These are phyloP conservation scores for Diplodia scrobiculata DNA, from an alignment of 2,329 filamentous ascomycete genomes.

Conservation along the genomic window DNA sequence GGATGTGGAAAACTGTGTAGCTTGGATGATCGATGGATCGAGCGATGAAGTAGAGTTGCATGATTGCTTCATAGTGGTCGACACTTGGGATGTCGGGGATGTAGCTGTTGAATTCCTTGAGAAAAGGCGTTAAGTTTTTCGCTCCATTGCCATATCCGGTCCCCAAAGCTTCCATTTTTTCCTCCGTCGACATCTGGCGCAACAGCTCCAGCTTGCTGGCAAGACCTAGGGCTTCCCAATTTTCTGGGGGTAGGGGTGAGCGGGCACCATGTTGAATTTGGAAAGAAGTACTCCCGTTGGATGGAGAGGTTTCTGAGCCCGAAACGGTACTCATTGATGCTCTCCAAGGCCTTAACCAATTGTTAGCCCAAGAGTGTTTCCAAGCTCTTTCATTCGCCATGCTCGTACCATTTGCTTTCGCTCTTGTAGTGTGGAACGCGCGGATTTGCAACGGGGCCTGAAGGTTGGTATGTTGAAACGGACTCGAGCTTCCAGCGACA, in stretches of 20 bases:
- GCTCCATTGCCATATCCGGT: background rate
- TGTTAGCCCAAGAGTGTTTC: constrained; percentile 3
- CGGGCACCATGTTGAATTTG: background rate
- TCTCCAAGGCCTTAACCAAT: constrained; percentile 7
- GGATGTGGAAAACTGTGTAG: constrained; percentile 5
- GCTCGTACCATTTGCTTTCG: constrained; percentile 16
- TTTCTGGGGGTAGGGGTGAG: background rate
- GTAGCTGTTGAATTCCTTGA: constrained; percentile 16
- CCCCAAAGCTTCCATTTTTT: constrained; percentile 22
- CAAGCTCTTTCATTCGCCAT: constrained; percentile 15
- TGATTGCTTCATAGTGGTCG: constrained; percentile 17
- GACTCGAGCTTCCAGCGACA: constrained; percentile 21
- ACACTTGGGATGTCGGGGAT: constrained; percentile 14
- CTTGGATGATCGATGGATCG: constrained; percentile 2
- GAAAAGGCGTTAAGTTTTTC: constrained; percentile 16
- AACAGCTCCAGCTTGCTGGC: constrained; percentile 7
- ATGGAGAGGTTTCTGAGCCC: background rate
- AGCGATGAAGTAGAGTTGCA: constrained; percentile 20
- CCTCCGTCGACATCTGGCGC: background rate
- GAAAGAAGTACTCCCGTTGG: background rate
- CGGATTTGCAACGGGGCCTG: constrained; percentile 17
- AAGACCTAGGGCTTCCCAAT: background rate
- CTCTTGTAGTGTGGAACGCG: background rate
- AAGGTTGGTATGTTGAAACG: background rate
- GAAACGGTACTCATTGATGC: constrained; percentile 10